Conservation (phyloP, 176 grass and related monocot species). For the Dactylis glomerata region DNA sequence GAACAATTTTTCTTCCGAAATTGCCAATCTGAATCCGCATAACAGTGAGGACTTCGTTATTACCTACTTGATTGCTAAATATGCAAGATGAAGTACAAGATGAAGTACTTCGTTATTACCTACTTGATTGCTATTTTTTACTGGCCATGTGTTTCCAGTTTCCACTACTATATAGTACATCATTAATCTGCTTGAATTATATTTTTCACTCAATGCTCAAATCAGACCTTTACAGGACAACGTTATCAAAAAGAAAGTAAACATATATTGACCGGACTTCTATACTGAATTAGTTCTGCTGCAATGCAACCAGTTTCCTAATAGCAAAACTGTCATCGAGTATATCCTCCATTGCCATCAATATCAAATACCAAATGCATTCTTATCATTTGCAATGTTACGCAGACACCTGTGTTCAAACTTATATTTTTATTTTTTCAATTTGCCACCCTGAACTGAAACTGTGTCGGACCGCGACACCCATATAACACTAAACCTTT, state of each 20-base stretch:
- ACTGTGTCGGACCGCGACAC: no score
- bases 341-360: not conserved
- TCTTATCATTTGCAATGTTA: not conserved
- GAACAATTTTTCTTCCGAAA: no score
- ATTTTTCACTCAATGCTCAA: not conserved
- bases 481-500: no score
- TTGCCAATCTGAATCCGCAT: no score
- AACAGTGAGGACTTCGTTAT: not conserved
- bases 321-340: not conserved
- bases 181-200: not conserved
- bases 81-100: not conserved
- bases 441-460: not conserved
- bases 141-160: not conserved
- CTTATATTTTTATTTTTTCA: not conserved
- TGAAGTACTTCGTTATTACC: no score
- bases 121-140: no score
- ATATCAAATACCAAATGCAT: not conserved
- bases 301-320: not conserved
- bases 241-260: not conserved
- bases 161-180: not conserved
- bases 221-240: not conserved
- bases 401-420: not conserved
- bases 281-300: not conserved
- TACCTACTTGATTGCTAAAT: not conserved
- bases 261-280: not conserved